These are phyloP conservation scores for Tuber brumale DNA, from an alignment of 495 filamentous ascomycete species.

Conservation along the genomic window DNA sequence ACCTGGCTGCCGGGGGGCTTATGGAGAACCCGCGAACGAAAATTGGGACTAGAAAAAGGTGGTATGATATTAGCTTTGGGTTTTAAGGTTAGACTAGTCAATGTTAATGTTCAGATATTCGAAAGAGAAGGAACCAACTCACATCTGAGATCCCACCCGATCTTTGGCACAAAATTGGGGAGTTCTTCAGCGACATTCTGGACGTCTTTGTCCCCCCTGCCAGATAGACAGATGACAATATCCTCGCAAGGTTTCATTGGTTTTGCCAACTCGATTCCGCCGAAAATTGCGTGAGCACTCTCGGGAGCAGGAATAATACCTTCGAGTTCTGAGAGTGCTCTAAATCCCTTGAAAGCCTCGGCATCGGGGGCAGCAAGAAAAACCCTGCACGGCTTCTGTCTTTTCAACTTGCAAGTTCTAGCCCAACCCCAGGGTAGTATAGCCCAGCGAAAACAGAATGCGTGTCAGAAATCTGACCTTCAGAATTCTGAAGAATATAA, in stretches of 20 bases:
- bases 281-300: conserved; percentile 85
- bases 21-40: neutral
- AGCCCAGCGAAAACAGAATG: conserved; percentile 96
- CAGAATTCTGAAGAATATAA: conserved; percentile 83
- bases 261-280: conserved; percentile 82
- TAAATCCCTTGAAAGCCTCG: conserved; percentile 81
- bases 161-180: conserved; percentile 78
- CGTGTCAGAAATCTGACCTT: conserved; percentile 89
- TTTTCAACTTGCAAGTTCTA: conserved; percentile 89
- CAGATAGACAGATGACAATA: conserved; percentile 88
- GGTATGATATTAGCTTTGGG: neutral
- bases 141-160: conserved; percentile 90
- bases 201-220: conserved; percentile 95
- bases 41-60: neutral
- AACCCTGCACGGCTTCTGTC: conserved; percentile 78
- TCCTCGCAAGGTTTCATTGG: conserved; percentile 81
- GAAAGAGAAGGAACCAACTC: neutral
- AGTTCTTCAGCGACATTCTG: conserved; percentile 95
- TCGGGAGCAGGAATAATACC: conserved; percentile 96
- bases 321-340: conserved; percentile 72
- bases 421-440: conserved; percentile 94
- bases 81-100: neutral
- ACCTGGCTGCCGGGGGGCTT: neutral
- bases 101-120: neutral
- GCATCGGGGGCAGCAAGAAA: conserved; percentile 86